Conservation (phyloP, 352 stramenopile species). For the Pythium plurisporium region DNA sequence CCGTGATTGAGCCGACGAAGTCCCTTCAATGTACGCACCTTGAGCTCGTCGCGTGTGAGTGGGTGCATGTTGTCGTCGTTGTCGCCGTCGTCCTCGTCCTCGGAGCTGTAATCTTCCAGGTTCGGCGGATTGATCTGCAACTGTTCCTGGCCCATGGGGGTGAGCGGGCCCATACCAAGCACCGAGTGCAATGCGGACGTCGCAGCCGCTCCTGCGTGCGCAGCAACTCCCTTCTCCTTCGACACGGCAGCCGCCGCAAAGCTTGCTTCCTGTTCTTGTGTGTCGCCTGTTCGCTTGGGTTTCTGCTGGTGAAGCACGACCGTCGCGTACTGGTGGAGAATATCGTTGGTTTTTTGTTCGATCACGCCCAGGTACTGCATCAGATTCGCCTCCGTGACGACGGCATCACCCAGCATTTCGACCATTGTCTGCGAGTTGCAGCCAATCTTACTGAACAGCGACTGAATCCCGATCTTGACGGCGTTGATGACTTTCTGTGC, state of each 20-base stretch:
- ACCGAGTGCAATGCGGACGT: slow-evolving; percentile 53
- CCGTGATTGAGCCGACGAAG: slow-evolving; percentile 55
- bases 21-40: slow-evolving; percentile 86
- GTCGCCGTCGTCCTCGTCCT: slow-evolving; percentile 85
- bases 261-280: slow-evolving; percentile 38
- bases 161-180: slow-evolving; percentile 75
- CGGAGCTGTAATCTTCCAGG: slow-evolving; percentile 93
- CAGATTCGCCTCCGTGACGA: slow-evolving; percentile 93
- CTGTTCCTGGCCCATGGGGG: slow-evolving; percentile 87
- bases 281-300: slow-evolving; percentile 25
- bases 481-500: slow-evolving; percentile 86
- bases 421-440: slow-evolving; percentile 78
- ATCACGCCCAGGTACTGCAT: slow-evolving; percentile 94
- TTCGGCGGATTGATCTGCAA: slow-evolving; percentile 93
- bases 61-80: slow-evolving; percentile 85
- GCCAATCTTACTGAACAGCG: slow-evolving; percentile 74
- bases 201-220: no score
- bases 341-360: slow-evolving; percentile 92
- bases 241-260: slow-evolving; percentile 23
- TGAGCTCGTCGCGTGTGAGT: slow-evolving; percentile 90
- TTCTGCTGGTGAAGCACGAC: slow-evolving; percentile 34
- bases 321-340: slow-evolving; percentile 85
- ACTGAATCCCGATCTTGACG: slow-evolving; percentile 83
- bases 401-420: slow-evolving; percentile 80
- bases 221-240: not conserved